Evolutionary conservation across 257 asterid species (phyloP), one percentile per base, ranked within the genome.

Genomic region (Solanum piurae): DNA sequence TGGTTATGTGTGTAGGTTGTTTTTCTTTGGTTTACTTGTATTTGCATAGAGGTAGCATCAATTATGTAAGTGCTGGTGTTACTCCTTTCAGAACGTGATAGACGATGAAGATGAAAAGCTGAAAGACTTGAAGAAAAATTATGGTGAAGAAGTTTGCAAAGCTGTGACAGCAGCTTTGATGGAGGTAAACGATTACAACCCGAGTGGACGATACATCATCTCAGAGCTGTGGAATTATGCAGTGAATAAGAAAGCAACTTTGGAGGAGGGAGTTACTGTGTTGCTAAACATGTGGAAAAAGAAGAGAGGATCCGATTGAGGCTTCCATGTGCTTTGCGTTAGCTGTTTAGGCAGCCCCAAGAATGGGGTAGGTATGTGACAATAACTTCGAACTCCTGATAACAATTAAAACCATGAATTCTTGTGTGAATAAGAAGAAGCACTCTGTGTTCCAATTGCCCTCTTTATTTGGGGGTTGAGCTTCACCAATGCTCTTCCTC

Each of bases 201-300:
- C 98, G 0, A 95, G 99, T 89, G 99, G 98, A 58, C 86, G 92
- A 79, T 97, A 94, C 68, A n/a, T 93, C 72, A 90, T 85, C 62
- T 90, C 98, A 0, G 99, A 95, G 89, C 90, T 97, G 29, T 95
- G 99, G 99, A 95, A 94, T 93, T 93, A 95, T 75, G 23, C 86
- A 1, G 96, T 92, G n/a, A 94, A 93, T 14, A 88, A 95, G 91
- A 92, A 90, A 90, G 99, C 98, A 76, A 82, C 87, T 25, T 89
- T 97, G 44, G 88, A 89, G 92, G 99, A 97, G 92, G 99, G 98
- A 76, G 96, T 91, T 80, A 76, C 83, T 5, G 87, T 91, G 86
- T 49, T 97, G 80, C 87, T 95, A 89, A 91, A 92, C 88, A 92
- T 91, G 55, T 97, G 95, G 98, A 92, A 89, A 86, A 90, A 77